A percentile compares a stretch with the other conserved stretches of the same genome.
phyloP scores from a whole-genome alignment of 352 stramenopile genomes.

The Phytophthora pistaciae region DNA sequence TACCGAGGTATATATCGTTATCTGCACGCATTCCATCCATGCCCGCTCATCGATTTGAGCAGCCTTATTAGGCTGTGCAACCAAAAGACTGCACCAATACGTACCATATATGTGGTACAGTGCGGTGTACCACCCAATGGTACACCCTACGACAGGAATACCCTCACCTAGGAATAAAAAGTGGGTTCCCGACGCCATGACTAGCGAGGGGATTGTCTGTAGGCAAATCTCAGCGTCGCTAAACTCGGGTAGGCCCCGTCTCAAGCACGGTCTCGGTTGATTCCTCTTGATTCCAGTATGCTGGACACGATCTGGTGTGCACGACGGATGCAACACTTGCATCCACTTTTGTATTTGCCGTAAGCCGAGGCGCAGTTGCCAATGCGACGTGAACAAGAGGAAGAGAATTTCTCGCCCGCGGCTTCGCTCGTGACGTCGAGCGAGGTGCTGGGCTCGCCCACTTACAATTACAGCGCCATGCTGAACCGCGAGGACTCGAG shows the following conservation, averaged over 20 bases:
- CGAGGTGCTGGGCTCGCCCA: slow-evolving; percentile 42
- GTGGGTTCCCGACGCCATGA: too few species aligned
- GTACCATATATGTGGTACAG: too few species aligned
- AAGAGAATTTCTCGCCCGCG: slow-evolving; percentile 14
- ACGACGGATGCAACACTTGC: slow-evolving; percentile 8
- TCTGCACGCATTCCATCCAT: too few species aligned
- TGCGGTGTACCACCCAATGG: too few species aligned
- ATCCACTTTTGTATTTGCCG: slow-evolving; percentile 23
- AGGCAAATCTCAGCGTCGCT: neutral
- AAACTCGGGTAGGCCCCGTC: slow-evolving; percentile 7
- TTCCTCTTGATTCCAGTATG: slow-evolving; percentile 30
- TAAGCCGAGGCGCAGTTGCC: slow-evolving; percentile 17
- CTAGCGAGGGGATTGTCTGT: too few species aligned
- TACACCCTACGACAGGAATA: too few species aligned
- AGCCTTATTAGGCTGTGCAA: too few species aligned
- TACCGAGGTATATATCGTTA: too few species aligned
- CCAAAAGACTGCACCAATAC: too few species aligned
- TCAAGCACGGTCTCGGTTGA: slow-evolving; percentile 1
- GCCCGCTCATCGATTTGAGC: too few species aligned
- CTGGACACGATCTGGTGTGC: slow-evolving; percentile 21
- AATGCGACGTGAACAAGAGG: slow-evolving; percentile 15
- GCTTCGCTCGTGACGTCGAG: slow-evolving; percentile 34
- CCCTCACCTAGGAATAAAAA: too few species aligned
- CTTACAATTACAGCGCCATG: slow-evolving; percentile 36
- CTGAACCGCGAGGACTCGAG: slow-evolving; percentile 36